Evolutionary conservation across 257 asterid species (phyloP).

Genomic region (Solanum chilense): DNA sequence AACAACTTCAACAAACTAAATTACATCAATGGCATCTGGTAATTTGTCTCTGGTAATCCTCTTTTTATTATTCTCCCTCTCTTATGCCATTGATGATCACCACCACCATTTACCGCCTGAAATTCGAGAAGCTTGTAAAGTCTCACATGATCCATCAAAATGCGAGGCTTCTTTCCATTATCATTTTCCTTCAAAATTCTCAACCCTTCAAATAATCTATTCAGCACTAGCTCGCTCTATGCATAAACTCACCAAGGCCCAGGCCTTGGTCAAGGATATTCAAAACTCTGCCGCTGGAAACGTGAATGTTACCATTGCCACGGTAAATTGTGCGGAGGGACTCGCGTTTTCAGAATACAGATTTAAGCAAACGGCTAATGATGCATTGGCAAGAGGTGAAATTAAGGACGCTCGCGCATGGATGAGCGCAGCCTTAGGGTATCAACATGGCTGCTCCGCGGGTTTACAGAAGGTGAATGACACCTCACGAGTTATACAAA

Average conservation of each 20-base stretch:
- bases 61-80: conserved; percentile 16
- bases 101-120: conserved; percentile 10
- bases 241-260: conserved; percentile 25
- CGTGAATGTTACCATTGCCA: conserved; percentile 32
- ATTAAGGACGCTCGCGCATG: conserved; percentile 64
- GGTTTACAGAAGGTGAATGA: conserved; percentile 49
- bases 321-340: conserved; percentile 31
- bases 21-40: conserved; percentile 23
- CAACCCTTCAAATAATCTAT: conserved; percentile 28
- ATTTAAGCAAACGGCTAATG: conserved; percentile 1
- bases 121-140: conserved; percentile 39
- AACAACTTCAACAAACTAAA: not conserved
- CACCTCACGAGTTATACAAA: conserved; percentile 22
- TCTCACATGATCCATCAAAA: conserved; percentile 33
- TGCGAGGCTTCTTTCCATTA: conserved; percentile 27
- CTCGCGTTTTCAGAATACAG: conserved; percentile 33
- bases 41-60: conserved; percentile 5
- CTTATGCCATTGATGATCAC: not conserved
- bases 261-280: conserved; percentile 24
- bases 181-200: conserved; percentile 18
- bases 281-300: conserved; percentile 21
- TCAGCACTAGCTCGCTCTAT: conserved; percentile 18
- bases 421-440: conserved; percentile 46
- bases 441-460: conserved; percentile 50
- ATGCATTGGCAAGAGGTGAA: conserved; percentile 4